Evolutionary conservation across 331 rosid species (phyloP), one percentile per base, ranked within the genome.

Genomic region (Pyrus hybrid): DNA sequence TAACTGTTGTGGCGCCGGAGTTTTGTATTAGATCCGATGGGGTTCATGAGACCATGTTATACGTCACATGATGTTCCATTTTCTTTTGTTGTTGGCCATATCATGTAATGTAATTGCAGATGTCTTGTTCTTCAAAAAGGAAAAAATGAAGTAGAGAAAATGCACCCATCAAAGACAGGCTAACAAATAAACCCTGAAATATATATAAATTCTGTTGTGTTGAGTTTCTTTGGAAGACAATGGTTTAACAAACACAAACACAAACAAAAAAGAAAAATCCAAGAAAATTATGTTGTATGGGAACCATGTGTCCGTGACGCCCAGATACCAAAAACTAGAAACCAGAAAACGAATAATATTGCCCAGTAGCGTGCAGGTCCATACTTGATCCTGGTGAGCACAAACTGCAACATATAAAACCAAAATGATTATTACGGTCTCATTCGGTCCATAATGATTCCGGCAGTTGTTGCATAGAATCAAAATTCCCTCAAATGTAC

Each of bases 361-460:
- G 99, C 99, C 99, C 99, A 94, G 79, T 94, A 94, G 58, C 99
- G 97, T 60, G 99, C 99, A 65, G 96, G 97, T 81, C 97, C 97
- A 30, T 94, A 92, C 90, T 85, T 94, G 83, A 94, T 92, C 83
- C 97, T 94, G 61, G 92, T 90, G n/a, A 94, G 97, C 87, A 94
- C 97, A 79, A 92, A 94, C 99, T 94, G 92, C 85, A 83, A 77
- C 75, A 82, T 73, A 67, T 8, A 51, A 49, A 72, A 64, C 33
- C 79, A 83, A 60, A 54, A 9, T 43, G 49, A 12, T 3, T 43
- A 43, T 43, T 12, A 43, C 41, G 17, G 33, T 23, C 9, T 22
- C 28, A 23, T 29, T 63, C 2, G 41, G 43, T 63, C 18, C 68
- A 37, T 3, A 9, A 37, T 37, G 45, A 37, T 37, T 37, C 13